Percentiles rank a stretch among this genome's conserved stretches.
Conservation (phyloP, 495 filamentous ascomycete species). For the Aspergillus indologenus region DNA sequence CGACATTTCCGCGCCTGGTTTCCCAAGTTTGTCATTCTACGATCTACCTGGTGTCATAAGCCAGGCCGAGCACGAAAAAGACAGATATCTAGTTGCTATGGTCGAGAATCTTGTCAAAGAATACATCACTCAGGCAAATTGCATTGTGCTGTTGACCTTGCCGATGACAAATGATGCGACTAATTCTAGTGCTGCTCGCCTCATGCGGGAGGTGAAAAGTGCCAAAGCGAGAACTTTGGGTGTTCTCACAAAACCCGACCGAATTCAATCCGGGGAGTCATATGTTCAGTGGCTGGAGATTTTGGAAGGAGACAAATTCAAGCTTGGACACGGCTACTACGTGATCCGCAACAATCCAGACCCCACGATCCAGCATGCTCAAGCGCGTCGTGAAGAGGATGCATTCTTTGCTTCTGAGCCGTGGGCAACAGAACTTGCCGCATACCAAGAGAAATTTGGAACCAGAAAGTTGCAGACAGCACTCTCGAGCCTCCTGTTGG, state of each 20-base stretch:
- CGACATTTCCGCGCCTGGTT: slow-evolving; percentile 64
- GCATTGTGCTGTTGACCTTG: slow-evolving; percentile 70
- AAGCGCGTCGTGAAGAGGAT: slow-evolving; percentile 56
- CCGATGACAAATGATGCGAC: slow-evolving; percentile 72
- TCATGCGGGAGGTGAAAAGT: slow-evolving; percentile 53
- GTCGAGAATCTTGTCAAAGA: slow-evolving; percentile 65
- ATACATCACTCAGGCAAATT: slow-evolving; percentile 61
- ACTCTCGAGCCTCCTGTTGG: slow-evolving; percentile 51
- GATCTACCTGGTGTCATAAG: slow-evolving; percentile 80
- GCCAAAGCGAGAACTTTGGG: slow-evolving; percentile 66
- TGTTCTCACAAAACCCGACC: slow-evolving; percentile 78
- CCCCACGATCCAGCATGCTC: slow-evolving; percentile 45
- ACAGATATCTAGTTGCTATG: slow-evolving; percentile 61
- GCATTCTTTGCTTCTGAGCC: slow-evolving; percentile 52
- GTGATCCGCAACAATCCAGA: slow-evolving; percentile 61
- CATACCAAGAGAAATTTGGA: slow-evolving; percentile 54
- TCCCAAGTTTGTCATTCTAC: slow-evolving; percentile 72
- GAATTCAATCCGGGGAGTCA: slow-evolving; percentile 47
- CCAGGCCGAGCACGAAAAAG: slow-evolving; percentile 56
- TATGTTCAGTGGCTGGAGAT: slow-evolving; percentile 56
- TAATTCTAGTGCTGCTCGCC: slow-evolving; percentile 63
- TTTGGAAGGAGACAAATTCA: slow-evolving; percentile 51
- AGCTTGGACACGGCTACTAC: slow-evolving; percentile 62
- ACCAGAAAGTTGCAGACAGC: slow-evolving; percentile 52
- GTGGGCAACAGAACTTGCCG: slow-evolving; percentile 46